Conservation (phyloP, 441 rosid genomes). For the Eutrema salsugineum region DNA sequence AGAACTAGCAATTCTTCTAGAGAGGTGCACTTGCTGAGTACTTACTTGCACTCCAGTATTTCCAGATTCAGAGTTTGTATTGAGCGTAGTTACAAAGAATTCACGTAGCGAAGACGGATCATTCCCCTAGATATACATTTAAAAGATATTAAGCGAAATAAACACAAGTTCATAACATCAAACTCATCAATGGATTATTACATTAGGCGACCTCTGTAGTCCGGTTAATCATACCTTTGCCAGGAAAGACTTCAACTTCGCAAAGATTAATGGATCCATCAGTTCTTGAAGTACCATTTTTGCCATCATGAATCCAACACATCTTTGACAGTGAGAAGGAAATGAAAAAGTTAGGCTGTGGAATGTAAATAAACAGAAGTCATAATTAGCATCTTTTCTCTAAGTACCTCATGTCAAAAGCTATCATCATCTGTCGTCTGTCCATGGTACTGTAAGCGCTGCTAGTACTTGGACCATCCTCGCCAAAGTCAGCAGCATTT, state of each 20-base stretch:
- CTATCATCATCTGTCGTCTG: conserved; percentile 94
- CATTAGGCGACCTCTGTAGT: not conserved
- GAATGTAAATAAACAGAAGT: not conserved
- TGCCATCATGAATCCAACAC: conserved; percentile 97
- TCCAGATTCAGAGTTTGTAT: conserved; percentile 65
- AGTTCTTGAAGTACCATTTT: conserved; percentile 94
- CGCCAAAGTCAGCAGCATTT: conserved; percentile 87
- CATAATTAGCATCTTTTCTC: not conserved
- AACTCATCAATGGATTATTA: not conserved
- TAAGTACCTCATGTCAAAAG: conserved; percentile 90
- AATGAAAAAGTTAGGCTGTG: conserved; percentile 2
- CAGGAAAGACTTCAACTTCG: conserved; percentile 76
- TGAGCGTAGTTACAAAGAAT: conserved; percentile 61
- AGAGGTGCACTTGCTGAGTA: not conserved
- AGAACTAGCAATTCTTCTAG: not conserved
- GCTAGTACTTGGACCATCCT: conserved; percentile 50
- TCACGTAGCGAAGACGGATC: conserved; percentile 94
- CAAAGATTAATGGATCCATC: conserved; percentile 77
- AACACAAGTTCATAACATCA: not conserved
- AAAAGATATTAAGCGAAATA: not conserved
- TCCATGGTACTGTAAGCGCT: conserved; percentile 47
- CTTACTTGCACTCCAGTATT: conserved; percentile 79
- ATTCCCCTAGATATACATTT: conserved; percentile 55
- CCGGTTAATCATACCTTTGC: conserved; percentile 49
- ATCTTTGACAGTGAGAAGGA: conserved; percentile 42